Evolutionary conservation across 2,329 filamentous ascomycete genomes (phyloP).

Genomic region (Penicillium sp.): DNA sequence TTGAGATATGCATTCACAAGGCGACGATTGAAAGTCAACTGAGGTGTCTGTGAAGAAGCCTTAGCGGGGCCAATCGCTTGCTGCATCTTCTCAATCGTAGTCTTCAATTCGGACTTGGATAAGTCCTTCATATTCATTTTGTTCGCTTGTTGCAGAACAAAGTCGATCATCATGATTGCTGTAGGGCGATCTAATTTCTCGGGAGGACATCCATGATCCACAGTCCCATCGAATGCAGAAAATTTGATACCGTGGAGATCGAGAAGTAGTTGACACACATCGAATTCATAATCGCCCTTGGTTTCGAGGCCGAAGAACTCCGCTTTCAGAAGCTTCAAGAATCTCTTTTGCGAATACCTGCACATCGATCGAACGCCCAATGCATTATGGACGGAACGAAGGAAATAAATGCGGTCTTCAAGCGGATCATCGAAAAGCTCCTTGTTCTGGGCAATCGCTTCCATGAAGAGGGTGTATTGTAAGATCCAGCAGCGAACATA

Average conservation of each 20-base stretch:
- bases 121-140: constrained; percentile 88
- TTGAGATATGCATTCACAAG: constrained; percentile 80
- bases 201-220: constrained; percentile 75
- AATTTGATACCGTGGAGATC: constrained; percentile 81
- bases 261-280: constrained; percentile 80
- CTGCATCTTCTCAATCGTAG: constrained; percentile 90
- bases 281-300: constrained; percentile 79
- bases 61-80: constrained; percentile 76
- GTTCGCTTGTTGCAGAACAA: constrained; percentile 76
- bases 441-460: constrained; percentile 67
- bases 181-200: constrained; percentile 78
- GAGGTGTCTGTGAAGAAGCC: constrained; percentile 70
- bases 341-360: constrained; percentile 79
- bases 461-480: constrained; percentile 76
- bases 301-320: constrained; percentile 76
- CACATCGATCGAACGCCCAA: constrained; percentile 83
- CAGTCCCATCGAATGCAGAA: constrained; percentile 64
- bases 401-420: constrained; percentile 73
- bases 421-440: constrained; percentile 65
- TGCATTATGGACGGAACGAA: constrained; percentile 79
- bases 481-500: constrained; percentile 86
- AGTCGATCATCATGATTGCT: constrained; percentile 78
- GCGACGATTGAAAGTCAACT: constrained; percentile 83
- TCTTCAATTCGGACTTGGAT: constrained; percentile 85
- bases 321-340: constrained; percentile 83